Evolutionary conservation across 1,139 yeast species (phyloP), one percentile per base, ranked within the genome.

Genomic region (Debaryomyces sp.): DNA sequence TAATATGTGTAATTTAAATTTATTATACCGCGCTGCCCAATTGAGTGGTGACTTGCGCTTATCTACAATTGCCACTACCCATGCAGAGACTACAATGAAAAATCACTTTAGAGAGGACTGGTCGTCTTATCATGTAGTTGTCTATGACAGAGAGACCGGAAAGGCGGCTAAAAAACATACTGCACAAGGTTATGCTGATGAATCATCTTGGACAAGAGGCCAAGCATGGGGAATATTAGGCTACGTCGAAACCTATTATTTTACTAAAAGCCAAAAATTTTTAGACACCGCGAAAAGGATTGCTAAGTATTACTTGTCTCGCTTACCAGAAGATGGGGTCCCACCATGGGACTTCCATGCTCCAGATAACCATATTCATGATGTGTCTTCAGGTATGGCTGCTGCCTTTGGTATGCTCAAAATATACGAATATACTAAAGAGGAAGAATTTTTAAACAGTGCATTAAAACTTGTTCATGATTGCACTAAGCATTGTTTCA

Each of bases 331-430:
- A 18, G 64, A 62, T 50, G 68, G 67, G 3, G 64, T 60, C 2
- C 66, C 66, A 3, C 48, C 52, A 27, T 64, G 68, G 69, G 68
- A 64, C 46, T 64, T 64, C 49, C 62, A 59, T 50, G 66, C 68
- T 12, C 68, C 69, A 5, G 54, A 54, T 26, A 53, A 55, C 4
- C 49, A 59, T 21, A 47, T 54, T 39, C 57, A 57, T 46, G 68
- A 64, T 46, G 54, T 56, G 12, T 64, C 68, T 2, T 67, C 68
- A 2, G 68, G 58, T 2, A 62, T 60, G 64, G 55, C 58, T 18
- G 57, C 68, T 12, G 58, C 62, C 4, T 51, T 58, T 13, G 69
- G 68, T 1, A 42, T 65, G 46, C 45, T 64, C 2, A 49, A 30
- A 5, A 30, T 30, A 7, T 13, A 8, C 15, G 34, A 30, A 15